Conservation (phyloP, 129 eudicot genomes). For the Deinandra increscens region DNA sequence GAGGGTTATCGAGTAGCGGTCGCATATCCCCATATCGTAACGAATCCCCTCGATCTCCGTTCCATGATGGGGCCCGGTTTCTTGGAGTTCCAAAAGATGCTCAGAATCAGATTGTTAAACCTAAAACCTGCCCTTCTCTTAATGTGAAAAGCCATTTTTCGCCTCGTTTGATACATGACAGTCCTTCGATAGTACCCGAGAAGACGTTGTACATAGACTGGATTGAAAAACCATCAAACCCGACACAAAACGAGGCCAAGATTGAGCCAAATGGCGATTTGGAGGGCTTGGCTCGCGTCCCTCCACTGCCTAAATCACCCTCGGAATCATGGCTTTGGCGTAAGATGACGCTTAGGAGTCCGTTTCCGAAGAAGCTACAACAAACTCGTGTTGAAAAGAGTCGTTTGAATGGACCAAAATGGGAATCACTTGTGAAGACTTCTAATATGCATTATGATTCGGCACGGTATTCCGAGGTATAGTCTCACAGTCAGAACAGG, state of each 20-base stretch:
- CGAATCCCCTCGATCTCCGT: constrained; percentile 65
- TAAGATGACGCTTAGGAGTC: constrained; percentile 53
- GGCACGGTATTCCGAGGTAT: constrained; percentile 72
- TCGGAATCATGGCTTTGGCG: constrained; percentile 98
- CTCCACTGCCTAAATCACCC: constrained; percentile 90
- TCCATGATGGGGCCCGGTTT: constrained; percentile 70
- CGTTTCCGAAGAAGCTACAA: constrained; percentile 50
- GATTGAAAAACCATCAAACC: constrained; percentile 24
- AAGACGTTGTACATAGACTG: constrained; percentile 76
- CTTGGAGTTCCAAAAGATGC: constrained; percentile 65
- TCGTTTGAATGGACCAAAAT: constrained; percentile 45
- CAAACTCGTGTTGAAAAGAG: constrained; percentile 31
- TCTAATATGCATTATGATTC: constrained; percentile 61
- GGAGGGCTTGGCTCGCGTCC: constrained; percentile 39
- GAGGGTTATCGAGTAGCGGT: constrained; percentile 48
- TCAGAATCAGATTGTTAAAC: constrained; percentile 42
- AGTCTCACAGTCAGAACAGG: not conserved
- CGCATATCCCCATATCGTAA: constrained; percentile 66
- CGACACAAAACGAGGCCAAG: constrained; percentile 20
- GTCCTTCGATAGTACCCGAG: constrained; percentile 44
- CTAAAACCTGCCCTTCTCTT: constrained; percentile 35
- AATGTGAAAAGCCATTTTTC: constrained; percentile 37
- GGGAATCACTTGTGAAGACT: constrained; percentile 85
- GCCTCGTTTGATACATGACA: constrained; percentile 35
- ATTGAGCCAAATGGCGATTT: constrained; percentile 12